A percentile compares a stretch with the other conserved stretches of the same genome.
Evolutionary conservation across 2,329 filamentous ascomycete genomes (phyloP).

Genomic region (Chaetoscypha palmicola): DNA sequence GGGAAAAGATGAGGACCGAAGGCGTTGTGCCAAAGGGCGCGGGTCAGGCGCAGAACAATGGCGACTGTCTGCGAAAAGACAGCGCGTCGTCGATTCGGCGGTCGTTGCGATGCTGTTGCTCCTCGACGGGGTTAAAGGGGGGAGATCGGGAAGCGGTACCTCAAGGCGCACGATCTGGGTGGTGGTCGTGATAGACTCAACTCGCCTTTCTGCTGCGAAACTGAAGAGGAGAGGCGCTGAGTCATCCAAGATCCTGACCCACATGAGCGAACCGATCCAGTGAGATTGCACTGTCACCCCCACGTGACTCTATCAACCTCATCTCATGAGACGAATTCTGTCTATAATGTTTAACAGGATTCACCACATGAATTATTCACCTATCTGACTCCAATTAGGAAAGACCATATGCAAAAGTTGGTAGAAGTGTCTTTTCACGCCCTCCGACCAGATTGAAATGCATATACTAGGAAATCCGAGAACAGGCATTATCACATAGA

Average conservation of each 20-base stretch:
- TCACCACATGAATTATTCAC: too few species aligned
- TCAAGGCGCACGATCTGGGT: not conserved
- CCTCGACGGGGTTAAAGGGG: not conserved
- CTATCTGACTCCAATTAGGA: too few species aligned
- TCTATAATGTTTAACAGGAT: too few species aligned
- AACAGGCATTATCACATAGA: not conserved
- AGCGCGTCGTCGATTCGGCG: constrained; percentile 20
- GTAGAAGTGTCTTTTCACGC: too few species aligned
- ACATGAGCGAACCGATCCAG: too few species aligned
- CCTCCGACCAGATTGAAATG: constrained; percentile 5
- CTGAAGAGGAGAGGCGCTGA: too few species aligned
- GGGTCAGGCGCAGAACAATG: not conserved
- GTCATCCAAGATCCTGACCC: too few species aligned
- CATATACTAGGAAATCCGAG: not conserved
- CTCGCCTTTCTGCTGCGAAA: not conserved
- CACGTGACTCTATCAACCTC: too few species aligned
- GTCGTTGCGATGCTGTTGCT: constrained; percentile 12
- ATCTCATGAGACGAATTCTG: too few species aligned
- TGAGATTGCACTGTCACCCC: too few species aligned
- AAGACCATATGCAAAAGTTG: too few species aligned
- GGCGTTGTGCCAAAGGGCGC: not conserved
- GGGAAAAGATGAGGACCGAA: constrained; percentile 1
- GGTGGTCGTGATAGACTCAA: not conserved
- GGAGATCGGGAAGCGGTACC: not conserved
- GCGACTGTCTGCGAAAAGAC: constrained; percentile 11